Evolutionary conservation across 1,284 basidiomycete species (phyloP), one percentile per base, ranked within the genome.

Genomic region (Blastosporella zonata): DNA sequence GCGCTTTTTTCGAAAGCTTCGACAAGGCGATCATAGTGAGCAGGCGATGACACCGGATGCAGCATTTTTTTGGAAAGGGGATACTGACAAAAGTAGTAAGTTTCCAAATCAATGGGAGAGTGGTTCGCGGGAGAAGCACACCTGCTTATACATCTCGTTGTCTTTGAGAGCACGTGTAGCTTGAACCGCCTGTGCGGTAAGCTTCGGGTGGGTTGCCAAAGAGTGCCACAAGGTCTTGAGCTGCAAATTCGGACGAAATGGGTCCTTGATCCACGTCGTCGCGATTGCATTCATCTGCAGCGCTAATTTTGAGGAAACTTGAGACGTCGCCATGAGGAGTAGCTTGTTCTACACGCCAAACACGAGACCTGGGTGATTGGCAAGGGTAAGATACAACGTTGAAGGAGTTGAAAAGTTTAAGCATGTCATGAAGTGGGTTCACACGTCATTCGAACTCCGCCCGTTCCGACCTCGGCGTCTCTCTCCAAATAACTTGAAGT

Each of bases 241-340:
- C 66, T 90, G 87, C 3, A 89, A 60, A 56, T 86, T 82, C 0
- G 85, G 85, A 2, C 87, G 74, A 61, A 90, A 84, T 1, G 84
- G 84, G 57, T 90, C 87, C 21, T 66, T 67, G 6, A 78, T 75
- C 84, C 87, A 90, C 40, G 49, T 70, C 58, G 64, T 62, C 1
- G 82, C 82, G 43, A 87, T 73, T 10, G 64, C 61, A 40, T 65
- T 67, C 52, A 88, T 71, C 58, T 77, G 75, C 46, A 75, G 73
- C 0, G 72, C 67, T 8, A 77, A 62, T 52, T 71, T 74, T 46
- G 69, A 67, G 21, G 68, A 58, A 35, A 69, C 57, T 48, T 52
- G 50, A 57, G 69, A 67, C 42, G 62, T 45, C 27, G 50, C 54
- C 53, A 61, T 58, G 6, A 48, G 37, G 35, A 31, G 6, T 8